Base-by-base conservation (phyloP, 2,329 filamentous ascomycete species). In the Ceratocystis variospora region DNA sequence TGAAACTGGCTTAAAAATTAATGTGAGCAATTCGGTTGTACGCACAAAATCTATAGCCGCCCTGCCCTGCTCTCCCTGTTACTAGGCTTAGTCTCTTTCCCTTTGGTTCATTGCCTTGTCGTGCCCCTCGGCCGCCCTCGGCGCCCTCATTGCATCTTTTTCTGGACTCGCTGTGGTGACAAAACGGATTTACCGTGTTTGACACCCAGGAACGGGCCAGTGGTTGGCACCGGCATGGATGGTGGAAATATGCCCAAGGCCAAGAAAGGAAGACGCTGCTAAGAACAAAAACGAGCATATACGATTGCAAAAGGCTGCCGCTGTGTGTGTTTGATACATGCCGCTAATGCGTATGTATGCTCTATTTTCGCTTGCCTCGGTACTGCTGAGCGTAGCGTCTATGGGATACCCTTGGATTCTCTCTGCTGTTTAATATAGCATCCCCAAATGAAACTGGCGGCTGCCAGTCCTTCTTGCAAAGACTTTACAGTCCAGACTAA, bases 171-270 rank as follows among this genome's bases (percentile, higher is more conserved):
- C n/a, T 37, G 31, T 59, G 28, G 31, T n/a, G 55, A 59, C 55
- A n/a, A 25, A 25, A 59, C 55, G 55, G 55, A 37, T 59, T 59
- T 28, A 10, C 55, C 28, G 55, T 37, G 55, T 59, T 59, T 59
- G 55, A 59, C 55, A 59, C 33, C 12, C 17, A 37, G 31, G 55
- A 5, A 59, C 55, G 28, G 55, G 28, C 55, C 55, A 59, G 55
- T 19, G 15, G 25, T 19, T 59, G 55, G 55, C 55, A 37, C 33
- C 55, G 55, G 12, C 28, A 59, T 37, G 17, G 55, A 59, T 53
- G 25, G 19, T 19, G 12, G 48, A 53, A 53, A 15, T 53, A 15
- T 41, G 10, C 12, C 37, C 15, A 25, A 53, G 10, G 48, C 48
- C 22, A 28, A 59, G 15, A 19, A 37, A 7, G 28, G 7, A 59